Evolutionary conservation across 768 basidiomycete genomes (phyloP), one percentile per base, ranked within the genome.

Genomic region (Albatrellus ellisii): DNA sequence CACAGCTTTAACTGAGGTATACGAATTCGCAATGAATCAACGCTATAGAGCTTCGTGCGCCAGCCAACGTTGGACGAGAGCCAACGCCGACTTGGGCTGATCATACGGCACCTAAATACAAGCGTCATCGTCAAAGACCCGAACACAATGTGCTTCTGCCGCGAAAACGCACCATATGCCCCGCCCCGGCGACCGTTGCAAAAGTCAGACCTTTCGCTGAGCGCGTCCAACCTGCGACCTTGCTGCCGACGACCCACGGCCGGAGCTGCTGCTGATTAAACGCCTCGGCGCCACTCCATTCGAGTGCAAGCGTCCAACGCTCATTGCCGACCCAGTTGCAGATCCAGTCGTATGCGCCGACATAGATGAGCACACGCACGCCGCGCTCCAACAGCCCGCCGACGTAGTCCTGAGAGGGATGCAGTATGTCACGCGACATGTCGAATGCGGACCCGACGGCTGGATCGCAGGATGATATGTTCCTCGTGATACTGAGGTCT

Each of bases 321-420:
- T 77, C 72, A 52, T 79, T 80, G 1, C 74, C 77, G 24, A 79
- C 56, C 69, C 70, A 74, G 52, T 80, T 80, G 52, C 73, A 73
- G 20, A 70, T 66, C 61, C 62, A 72, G 52, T 76, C 74, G 46
- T 72, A 66, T 29, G 64, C 65, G 4, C 75, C 76, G 29, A 68
- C 70, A 52, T 72, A 76, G 25, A 73, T 65, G 32, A 78, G 60
- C 22, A 73, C 62, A n/a, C 63, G 57, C 32, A 77, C 54, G 25
- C 64, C 68, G 17, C 73, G 66, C 47, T 76, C 73, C 24, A 79
- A 65, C 15, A 77, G 60, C 17, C 64, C 69, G 12, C 62, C 62
- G 42, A 78, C 62, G 55, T 78, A 72, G 39, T 46, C 46, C 25
- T 60, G 51, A 6, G 64, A 41, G 11, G 33, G 36, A 38, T 54